Base-by-base conservation (phyloP, 2,329 filamentous ascomycete species). In the Tolypocladium tundrense region DNA sequence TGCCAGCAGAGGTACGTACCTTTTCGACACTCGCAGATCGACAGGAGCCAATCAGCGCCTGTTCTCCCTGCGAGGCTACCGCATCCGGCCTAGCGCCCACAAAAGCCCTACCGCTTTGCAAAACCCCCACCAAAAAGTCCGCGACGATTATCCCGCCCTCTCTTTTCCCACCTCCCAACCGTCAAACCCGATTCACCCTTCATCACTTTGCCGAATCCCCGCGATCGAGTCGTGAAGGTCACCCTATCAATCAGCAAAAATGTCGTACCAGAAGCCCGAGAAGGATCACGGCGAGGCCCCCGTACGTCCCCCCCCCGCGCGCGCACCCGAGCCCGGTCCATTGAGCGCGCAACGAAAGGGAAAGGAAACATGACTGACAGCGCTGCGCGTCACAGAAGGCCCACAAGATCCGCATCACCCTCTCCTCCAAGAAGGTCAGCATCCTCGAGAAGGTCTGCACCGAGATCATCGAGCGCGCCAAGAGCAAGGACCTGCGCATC, bases 331-430 rank as follows among this genome's bases (percentile, higher is more conserved):
- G 31, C 19, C 27, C 14, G 13, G 1, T 7, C 24, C 40, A 10
- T 42, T 10, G 40, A n/a, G 40, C 1, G 19, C 24, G 19, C 40
- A 6, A 16, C 16, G 40, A 19, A n/a, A 16, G 31, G 7, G 45
- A 14, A 39, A 16, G 4, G 8, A 5, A 35, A 4, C n/a, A n/a
- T 21, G 48, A 51, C 48, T 51, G 31, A 51, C 48, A 7, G 9
- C 31, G 48, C 31, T 35, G 48, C 48, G 11, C 11, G 21, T 16
- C 33, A 67, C 67, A 88, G 85, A 95, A 96, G 87, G 88, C 88
- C 82, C 91, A 96, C 88, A 91, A 92, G 82, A 96, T 96, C 85
- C 90, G 93, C 77, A 97, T 97, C 85, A 97, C 93, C 78, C 85
- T 97, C 72, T 94, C 92, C 77, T 90, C 85, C 72, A 90, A 90